Evolutionary conservation across 257 asterid genomes (phyloP), one percentile per base, ranked within the genome.

Genomic region (Rehmannia glutinosa): DNA sequence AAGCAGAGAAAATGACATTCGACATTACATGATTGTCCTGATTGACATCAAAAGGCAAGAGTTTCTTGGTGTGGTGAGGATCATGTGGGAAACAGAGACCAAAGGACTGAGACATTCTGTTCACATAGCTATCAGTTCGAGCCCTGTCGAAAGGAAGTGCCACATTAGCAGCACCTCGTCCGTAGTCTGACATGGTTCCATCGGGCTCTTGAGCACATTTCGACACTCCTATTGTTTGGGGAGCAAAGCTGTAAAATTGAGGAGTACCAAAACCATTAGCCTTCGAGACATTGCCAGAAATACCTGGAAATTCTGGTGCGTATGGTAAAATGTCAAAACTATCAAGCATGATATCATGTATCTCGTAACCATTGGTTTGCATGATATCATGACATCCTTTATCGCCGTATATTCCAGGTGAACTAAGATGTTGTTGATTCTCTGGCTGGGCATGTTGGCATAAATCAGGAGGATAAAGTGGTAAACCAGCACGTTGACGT

Each of bases 401-500:
- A 58, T 79, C 84, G 69, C 80, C 84, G 59, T 45, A 70, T 47
- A 69, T 53, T 55, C 77, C 77, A 60, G 82, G 77, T 66, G 81
- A 66, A 72, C 46, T 66, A 41, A 49, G 79, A 39, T 47, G 73
- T 33, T 72, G 68, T 12, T 80, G 86, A 58, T 69, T 80, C 78
- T 80, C 83, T 53, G 76, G 71, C 39, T 63, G 64, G 8, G 81
- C 42, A 28, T 57, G 80, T 35, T 64, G 55, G 79, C 78, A 68
- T 42, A 85, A 49, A 51, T 82, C 88, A 66, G 85, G 75, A 55
- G 91, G 88, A 75, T 85, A 85, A 49, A 85, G 82, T 36, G 88
- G 91, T 67, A 82, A 76, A 57, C 91, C 91, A 2, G 88, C 86
- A 41, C 91, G 91, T 64, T 82, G 91, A 51, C 80, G 86, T 38